A percentile compares a stretch with the other conserved stretches of the same genome.
Conservation (phyloP, 2,329 filamentous ascomycete species). For the Aspergillus arachidicola region DNA sequence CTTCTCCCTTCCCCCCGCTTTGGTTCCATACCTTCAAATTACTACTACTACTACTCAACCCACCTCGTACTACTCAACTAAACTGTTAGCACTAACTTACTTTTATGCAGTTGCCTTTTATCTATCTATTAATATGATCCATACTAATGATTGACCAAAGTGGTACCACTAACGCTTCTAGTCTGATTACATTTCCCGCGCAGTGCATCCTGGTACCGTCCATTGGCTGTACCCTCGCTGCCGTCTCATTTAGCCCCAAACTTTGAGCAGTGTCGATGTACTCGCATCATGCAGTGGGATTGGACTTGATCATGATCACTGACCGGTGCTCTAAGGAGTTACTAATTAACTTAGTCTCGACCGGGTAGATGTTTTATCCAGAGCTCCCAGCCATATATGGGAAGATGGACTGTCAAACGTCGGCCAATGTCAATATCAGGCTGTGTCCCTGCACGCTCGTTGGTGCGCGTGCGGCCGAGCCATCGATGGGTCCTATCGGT, state of each 20-base stretch:
- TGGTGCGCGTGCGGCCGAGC: constrained; percentile 31
- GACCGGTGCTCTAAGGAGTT: background rate
- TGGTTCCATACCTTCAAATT: background rate
- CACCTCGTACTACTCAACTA: background rate
- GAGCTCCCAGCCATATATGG: background rate
- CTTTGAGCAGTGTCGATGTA: background rate
- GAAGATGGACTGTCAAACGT: constrained; percentile 6
- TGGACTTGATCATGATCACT: background rate
- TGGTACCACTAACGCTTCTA: background rate
- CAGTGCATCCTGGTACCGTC: background rate
- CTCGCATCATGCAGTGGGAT: background rate
- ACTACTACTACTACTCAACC: background rate
- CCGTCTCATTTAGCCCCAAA: constrained; percentile 5
- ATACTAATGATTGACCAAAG: background rate
- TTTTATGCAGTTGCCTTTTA: background rate
- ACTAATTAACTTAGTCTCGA: background rate
- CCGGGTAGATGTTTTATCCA: background rate
- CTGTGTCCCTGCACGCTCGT: constrained; percentile 31
- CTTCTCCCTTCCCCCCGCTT: background rate
- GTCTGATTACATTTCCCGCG: background rate
- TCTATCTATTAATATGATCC: constrained; percentile 5
- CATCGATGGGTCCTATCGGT: constrained; percentile 31
- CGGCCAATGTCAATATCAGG: constrained; percentile 16
- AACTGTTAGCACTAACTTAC: background rate
- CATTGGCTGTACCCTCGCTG: constrained; percentile 7